Evolutionary conservation across 768 basidiomycete species (phyloP), one percentile per base, ranked within the genome.

Genomic region (Phlebiopsis flavidoalba): DNA sequence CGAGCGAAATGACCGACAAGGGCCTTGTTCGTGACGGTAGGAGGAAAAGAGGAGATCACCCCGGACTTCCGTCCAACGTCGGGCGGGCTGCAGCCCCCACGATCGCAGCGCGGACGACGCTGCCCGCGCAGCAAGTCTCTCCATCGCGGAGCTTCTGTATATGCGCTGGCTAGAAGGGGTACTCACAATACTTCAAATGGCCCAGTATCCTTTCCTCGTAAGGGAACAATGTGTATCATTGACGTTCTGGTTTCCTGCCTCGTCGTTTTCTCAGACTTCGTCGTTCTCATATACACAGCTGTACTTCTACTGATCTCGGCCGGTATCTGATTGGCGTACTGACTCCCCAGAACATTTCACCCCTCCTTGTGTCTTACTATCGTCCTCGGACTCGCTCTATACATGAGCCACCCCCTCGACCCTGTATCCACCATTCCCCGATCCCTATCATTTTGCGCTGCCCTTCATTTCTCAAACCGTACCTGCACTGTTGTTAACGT

Each of bases 151-250:
- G 71, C 81, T 98, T 64, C 77, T 98, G n/a, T 98, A 98, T 72
- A 88, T 95, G 82, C 86, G 96, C 53, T 98, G 96, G 95, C 77
- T 98, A 24, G 92, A 97, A 69, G 95, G 95, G n/a, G n/a, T n/a
- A n/a, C n/a, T 3, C 75, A 97, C 57, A 88, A 85, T n/a, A 74
- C 77, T 95, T 69, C n/a, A 95, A 93, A 72, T 95, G 94, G 94
- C 92, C 92, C 5, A 89, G 79, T 67, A 79, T 91, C 53, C 74
- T 81, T 45, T 80, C 52, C 8, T 62, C 43, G 26, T 60, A 33
- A 43, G n/a, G 26, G 19, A 26, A 45, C 54, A 21, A 22, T 36
- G 35, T 15, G 24, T 31, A 22, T 8, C 15, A 5, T 15, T 36
- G 31, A 49, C n/a, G 21, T 21, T 36, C 8, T 21, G 31, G 33